Evolutionary conservation across 805 yeast species (phyloP).

Genomic region (Sugiyamaella boreocaroliniensis): DNA sequence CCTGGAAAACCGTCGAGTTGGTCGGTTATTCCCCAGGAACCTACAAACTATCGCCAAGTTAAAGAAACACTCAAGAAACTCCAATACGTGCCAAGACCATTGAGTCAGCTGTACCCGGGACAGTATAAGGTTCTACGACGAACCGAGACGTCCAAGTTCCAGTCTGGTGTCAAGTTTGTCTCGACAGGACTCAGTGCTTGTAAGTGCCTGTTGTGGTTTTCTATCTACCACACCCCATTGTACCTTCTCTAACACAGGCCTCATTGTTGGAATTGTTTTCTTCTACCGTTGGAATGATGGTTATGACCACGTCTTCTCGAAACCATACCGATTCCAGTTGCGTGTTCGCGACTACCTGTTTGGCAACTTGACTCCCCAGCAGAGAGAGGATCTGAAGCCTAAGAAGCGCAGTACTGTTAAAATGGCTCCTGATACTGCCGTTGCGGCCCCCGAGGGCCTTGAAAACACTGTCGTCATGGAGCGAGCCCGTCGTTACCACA

Average conservation of each 20-base stretch:
- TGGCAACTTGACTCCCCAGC: slow-evolving; percentile 52
- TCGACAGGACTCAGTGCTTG: slow-evolving; percentile 5
- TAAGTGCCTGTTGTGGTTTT: slow-evolving; percentile 2
- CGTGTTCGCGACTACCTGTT: slow-evolving; percentile 45
- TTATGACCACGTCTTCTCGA: slow-evolving; percentile 65
- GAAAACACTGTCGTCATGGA: slow-evolving; percentile 34
- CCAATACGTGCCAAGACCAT: slow-evolving; percentile 73
- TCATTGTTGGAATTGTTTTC: slow-evolving; percentile 54
- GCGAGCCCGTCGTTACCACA: slow-evolving; percentile 65
- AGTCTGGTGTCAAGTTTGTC: slow-evolving; percentile 53
- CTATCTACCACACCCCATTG: slow-evolving; percentile 32
- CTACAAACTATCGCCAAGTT: slow-evolving; percentile 60
- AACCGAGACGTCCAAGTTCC: slow-evolving; percentile 49
- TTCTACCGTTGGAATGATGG: slow-evolving; percentile 84
- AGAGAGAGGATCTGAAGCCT: slow-evolving; percentile 53
- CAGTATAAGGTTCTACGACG: slow-evolving; percentile 65
- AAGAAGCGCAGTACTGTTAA: slow-evolving; percentile 29
- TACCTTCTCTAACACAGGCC: slow-evolving; percentile 25
- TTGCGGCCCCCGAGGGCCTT: slow-evolving; percentile 8
- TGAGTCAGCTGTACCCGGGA: slow-evolving; percentile 68
- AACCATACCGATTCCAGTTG: slow-evolving; percentile 57
- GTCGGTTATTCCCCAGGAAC: slow-evolving; percentile 54
- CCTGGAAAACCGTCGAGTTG: slow-evolving; percentile 57
- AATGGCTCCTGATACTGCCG: slow-evolving; percentile 8
- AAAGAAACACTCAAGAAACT: slow-evolving; percentile 67